A percentile compares a stretch with the other conserved stretches of the same genome.
Conservation (phyloP, 1,284 basidiomycete species). For the Rhodotorula sp. region DNA sequence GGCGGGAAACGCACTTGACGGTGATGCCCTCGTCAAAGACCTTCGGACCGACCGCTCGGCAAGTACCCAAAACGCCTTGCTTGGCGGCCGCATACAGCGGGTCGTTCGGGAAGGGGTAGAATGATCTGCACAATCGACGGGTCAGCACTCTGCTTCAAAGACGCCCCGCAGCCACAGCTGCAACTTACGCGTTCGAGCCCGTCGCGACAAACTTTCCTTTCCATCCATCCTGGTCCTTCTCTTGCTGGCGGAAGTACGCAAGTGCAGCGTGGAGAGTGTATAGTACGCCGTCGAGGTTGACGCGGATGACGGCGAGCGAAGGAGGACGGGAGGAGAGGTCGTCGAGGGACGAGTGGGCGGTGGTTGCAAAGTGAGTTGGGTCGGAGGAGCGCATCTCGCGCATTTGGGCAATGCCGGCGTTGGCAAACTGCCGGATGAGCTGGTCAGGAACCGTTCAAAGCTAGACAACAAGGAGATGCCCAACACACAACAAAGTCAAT, state of each 20-base stretch:
- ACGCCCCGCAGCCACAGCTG: background rate
- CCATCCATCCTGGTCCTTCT: conserved; percentile 37
- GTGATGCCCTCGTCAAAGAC: conserved; percentile 41
- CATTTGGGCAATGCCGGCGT: conserved; percentile 37
- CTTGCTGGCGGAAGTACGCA: conserved; percentile 39
- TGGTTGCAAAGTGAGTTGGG: conserved; percentile 33
- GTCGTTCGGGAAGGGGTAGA: conserved; percentile 43
- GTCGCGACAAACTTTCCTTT: conserved; percentile 42
- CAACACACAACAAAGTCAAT: conserved; percentile 36
- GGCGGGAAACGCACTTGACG: conserved; percentile 26
- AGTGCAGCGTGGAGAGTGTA: conserved; percentile 34
- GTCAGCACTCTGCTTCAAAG: background rate
- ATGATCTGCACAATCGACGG: conserved; percentile 4
- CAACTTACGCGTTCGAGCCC: conserved; percentile 39
- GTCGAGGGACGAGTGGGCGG: conserved; percentile 13
- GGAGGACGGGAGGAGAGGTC: conserved; percentile 22
- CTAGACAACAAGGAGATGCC: too few relatives aligned
- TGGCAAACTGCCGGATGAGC: conserved; percentile 4
- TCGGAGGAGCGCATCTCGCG: conserved; percentile 30
- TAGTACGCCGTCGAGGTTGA: conserved; percentile 39
- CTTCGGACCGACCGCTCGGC: conserved; percentile 29
- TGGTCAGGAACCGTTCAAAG: too few relatives aligned
- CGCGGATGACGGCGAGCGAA: conserved; percentile 29
- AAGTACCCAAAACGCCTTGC: conserved; percentile 34
- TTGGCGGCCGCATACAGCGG: conserved; percentile 38